phyloP scores from a whole-genome alignment of 768 basidiomycete genomes.

The Rhodotorula diobovata region DNA sequence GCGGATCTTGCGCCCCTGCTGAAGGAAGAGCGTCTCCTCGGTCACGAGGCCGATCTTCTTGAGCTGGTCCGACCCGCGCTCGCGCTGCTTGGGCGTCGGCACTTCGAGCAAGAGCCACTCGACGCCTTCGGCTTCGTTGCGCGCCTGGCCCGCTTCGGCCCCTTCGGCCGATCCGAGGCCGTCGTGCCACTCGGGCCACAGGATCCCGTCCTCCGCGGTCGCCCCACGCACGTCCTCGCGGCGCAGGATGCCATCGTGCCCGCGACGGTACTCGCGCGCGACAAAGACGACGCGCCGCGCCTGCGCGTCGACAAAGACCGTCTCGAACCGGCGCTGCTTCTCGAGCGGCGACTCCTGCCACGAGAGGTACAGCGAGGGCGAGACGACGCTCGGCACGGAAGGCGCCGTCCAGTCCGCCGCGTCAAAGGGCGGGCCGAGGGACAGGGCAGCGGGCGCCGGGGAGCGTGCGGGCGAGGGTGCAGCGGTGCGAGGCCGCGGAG shows the following conservation, averaged over 20 bases:
- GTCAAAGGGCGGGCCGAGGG: not conserved
- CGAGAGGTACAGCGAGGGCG: constrained; percentile 3
- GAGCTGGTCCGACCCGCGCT: not conserved
- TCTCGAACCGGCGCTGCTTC: not conserved
- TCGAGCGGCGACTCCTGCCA: not conserved
- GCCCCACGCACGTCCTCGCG: not conserved
- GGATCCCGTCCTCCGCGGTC: not conserved
- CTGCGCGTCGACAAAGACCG: constrained; percentile 7
- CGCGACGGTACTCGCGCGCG: constrained; percentile 6
- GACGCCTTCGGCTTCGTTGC: not conserved
- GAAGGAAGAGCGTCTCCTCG: constrained; percentile 9
- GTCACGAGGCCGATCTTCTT: constrained; percentile 13
- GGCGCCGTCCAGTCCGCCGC: constrained; percentile 1
- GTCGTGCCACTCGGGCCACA: constrained; percentile 8
- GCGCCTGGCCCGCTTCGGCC: not conserved
- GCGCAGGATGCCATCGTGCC: not conserved
- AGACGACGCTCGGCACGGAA: not conserved
- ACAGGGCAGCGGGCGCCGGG: not conserved
- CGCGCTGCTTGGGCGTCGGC: not conserved
- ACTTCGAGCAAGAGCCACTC: constrained; percentile 9
- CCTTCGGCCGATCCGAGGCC: not conserved
- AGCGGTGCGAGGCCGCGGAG: not conserved
- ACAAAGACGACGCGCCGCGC: not conserved
- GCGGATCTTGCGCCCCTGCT: not conserved
- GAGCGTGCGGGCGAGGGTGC: not conserved